Conservation (phyloP, 1,284 basidiomycete species). For the Athelia sp. region DNA sequence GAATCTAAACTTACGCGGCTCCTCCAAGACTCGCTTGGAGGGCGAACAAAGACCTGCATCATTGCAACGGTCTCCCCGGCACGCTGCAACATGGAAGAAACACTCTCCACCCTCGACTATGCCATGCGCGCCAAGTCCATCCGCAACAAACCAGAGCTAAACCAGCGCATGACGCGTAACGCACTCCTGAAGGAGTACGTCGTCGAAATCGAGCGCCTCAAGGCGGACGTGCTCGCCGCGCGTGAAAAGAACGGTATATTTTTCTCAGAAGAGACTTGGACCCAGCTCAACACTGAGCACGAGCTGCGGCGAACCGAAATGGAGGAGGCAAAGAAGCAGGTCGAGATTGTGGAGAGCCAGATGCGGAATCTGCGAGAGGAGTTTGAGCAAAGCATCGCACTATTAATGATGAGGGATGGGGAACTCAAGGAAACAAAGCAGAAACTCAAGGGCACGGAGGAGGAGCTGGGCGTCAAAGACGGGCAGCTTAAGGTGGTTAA, state of each 20-base stretch:
- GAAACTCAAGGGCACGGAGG: constrained; percentile 50
- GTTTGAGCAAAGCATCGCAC: constrained; percentile 81
- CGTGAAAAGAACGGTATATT: constrained; percentile 95
- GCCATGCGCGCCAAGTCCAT: constrained; percentile 96
- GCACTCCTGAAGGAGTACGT: constrained; percentile 94
- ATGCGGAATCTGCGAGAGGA: constrained; percentile 79
- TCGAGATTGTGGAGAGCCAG: constrained; percentile 80
- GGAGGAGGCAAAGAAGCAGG: constrained; percentile 77
- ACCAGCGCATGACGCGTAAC: constrained; percentile 91
- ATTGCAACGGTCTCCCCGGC: constrained; percentile 95
- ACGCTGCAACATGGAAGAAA: constrained; percentile 93
- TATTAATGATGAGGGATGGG: constrained; percentile 69
- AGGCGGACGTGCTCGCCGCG: constrained; percentile 85
- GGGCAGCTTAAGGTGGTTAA: constrained; percentile 53
- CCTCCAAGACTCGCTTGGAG: constrained; percentile 98
- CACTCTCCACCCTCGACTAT: constrained; percentile 96
- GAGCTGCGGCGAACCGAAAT: constrained; percentile 72
- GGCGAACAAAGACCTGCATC: constrained; percentile 96
- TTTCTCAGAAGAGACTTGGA: constrained; percentile 87
- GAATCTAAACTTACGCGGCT: constrained; percentile 95
- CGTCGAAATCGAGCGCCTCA: constrained; percentile 91
- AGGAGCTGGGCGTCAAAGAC: constrained; percentile 46
- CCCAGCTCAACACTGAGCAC: constrained; percentile 74
- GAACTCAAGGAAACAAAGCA: constrained; percentile 69
- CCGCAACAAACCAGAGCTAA: constrained; percentile 92